Evolutionary conservation across 2,329 filamentous ascomycete species (phyloP), one percentile per base, ranked within the genome.

Genomic region (Fusarium fracticaudum): DNA sequence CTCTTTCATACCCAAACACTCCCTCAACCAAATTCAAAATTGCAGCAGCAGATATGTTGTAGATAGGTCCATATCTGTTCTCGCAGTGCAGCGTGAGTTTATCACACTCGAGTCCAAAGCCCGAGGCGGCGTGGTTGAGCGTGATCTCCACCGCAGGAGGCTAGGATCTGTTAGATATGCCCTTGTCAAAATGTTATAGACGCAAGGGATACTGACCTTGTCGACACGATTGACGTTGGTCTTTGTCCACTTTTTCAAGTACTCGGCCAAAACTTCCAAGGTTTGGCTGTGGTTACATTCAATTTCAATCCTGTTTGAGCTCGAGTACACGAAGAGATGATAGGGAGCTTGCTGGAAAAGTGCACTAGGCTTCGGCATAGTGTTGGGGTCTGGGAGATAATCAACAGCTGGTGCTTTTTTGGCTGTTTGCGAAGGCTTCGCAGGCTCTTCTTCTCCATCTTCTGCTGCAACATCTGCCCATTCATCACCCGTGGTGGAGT

Each of bases 271-370:
- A 22, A 87, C 77, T 60, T 85, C 79, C 35, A 88, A 75, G 1
- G 84, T 86, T 9, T 83, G 82, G 45, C 83, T 83, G 76, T 89
- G 87, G 55, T 85, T 88, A 58, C 84, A 82, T 55, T 87, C 83
- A 17, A 89, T 77, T 54, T 84, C 82, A 15, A 88, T 80, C 11
- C 69, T 73, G 24, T 79, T 38, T 26, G 24, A 18, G 38, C 12
- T 77, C 17, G 74, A 71, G 15, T 79, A 73, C 9, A 88, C 79
- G 20, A 83, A 80, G 11, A 89, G 79, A 60, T 87, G 82, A 71
- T 88, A 88, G 0, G 87, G 87, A 4, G 87, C 85, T 38, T 80
- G 82, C 14, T 82, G 79, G 20, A 87, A 80, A 15, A 89, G 79
- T n/a, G 86, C 82, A 54, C 87, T 85, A 1, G 87, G 87, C 5